These are phyloP conservation scores for Pythium brachiatum DNA, from an alignment of 352 stramenopile genomes.

Conservation along the genomic window DNA sequence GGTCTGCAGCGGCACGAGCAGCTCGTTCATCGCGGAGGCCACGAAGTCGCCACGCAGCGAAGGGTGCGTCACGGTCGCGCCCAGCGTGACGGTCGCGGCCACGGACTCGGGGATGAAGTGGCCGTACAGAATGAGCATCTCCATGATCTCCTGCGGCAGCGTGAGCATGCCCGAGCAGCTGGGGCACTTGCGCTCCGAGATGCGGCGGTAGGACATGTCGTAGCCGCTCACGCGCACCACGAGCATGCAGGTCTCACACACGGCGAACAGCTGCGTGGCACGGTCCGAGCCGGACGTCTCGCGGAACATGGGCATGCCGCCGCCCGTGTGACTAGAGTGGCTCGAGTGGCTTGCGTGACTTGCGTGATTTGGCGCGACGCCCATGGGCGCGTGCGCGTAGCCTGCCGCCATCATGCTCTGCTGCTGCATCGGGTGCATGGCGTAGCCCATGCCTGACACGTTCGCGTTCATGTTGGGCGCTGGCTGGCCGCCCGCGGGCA, in stretches of 20 bases:
- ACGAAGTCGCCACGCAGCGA: constrained; percentile 79
- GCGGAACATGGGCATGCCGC: constrained; percentile 18
- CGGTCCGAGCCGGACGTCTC: constrained; percentile 25
- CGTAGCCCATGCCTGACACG: constrained; percentile 17
- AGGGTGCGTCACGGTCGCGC: constrained; percentile 67
- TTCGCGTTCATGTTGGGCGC: constrained; percentile 1
- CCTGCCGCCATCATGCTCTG: constrained; percentile 17
- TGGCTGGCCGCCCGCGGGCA: neutral
- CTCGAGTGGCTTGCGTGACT: too few species aligned
- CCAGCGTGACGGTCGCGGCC: constrained; percentile 59
- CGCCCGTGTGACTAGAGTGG: neutral
- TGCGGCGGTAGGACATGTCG: constrained; percentile 81
- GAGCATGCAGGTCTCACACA: constrained; percentile 72
- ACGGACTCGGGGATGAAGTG: constrained; percentile 75
- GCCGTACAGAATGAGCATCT: constrained; percentile 87
- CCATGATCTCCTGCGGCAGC: constrained; percentile 78
- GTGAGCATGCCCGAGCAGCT: constrained; percentile 56
- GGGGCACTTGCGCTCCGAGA: constrained; percentile 77
- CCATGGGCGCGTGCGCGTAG: constrained; percentile 14
- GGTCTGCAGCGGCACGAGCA: constrained; percentile 75
- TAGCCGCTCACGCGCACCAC: constrained; percentile 62
- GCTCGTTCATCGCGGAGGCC: constrained; percentile 79
- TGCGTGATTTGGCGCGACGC: neutral
- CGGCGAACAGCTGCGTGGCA: constrained; percentile 61
- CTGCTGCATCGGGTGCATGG: constrained; percentile 23